Evolutionary conservation across 208 protist genomes (phyloP).

Genomic region (Borovskyia barvae): DNA sequence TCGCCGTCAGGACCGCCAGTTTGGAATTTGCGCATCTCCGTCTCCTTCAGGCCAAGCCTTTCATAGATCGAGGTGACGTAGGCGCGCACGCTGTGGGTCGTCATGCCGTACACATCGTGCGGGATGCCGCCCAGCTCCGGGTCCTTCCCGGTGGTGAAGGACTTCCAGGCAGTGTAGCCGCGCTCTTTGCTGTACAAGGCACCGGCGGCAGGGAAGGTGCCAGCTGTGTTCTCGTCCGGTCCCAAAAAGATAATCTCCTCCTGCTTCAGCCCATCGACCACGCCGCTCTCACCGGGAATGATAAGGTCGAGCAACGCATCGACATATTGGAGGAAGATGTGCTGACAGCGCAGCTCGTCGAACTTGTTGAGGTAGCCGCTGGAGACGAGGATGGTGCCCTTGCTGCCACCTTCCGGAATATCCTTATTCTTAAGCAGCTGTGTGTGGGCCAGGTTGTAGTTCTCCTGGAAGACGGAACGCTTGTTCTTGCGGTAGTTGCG

Average conservation of each 20-base stretch:
- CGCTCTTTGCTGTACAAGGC: conserved; percentile 81
- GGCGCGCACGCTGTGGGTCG: conserved; percentile 93
- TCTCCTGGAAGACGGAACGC: conserved; percentile 93
- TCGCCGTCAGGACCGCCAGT: conserved; percentile 97
- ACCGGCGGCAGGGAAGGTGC: conserved; percentile 73
- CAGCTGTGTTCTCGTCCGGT: conserved; percentile 95
- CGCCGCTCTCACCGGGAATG: conserved; percentile 66
- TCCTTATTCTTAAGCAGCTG: conserved; percentile 97
- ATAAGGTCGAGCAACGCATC: conserved; percentile 93
- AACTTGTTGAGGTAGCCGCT: conserved; percentile 74
- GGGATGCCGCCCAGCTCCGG: conserved; percentile 92
- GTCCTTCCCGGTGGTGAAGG: conserved; percentile 96
- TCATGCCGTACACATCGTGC: conserved; percentile 96
- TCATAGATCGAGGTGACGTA: conserved; percentile 89
- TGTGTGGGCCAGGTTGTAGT: conserved; percentile 96
- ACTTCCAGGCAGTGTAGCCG: conserved; percentile 92
- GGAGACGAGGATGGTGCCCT: conserved; percentile 92
- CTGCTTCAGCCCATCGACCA: conserved; percentile 79
- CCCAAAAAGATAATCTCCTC: conserved; percentile 96
- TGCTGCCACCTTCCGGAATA: conserved; percentile 96
- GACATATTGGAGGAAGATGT: conserved; percentile 94
- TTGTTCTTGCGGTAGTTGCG: conserved; percentile 89
- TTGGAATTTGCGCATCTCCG: conserved; percentile 93
- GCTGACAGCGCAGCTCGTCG: conserved; percentile 58
- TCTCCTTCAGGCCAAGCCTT: conserved; percentile 85